Conservation (phyloP, 345 rosid genomes). For the Odontarrhena argentea region DNA sequence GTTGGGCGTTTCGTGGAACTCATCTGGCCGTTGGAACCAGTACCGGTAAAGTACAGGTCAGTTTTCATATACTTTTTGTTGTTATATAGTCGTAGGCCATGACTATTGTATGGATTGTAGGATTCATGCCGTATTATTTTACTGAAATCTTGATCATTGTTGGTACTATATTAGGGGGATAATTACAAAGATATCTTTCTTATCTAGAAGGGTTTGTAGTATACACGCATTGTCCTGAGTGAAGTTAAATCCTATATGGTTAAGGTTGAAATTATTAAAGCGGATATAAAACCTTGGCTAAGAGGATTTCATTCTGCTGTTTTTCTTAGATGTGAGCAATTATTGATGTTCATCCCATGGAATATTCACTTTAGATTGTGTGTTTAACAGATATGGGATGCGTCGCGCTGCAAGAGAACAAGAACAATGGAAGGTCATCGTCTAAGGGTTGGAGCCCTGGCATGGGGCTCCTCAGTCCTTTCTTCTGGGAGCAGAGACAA, state of each 20-base stretch:
- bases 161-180: constrained; percentile 10
- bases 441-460: constrained; percentile 87
- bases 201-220: constrained; percentile 6
- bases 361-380: constrained; percentile 2
- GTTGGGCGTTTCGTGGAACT: constrained; percentile 90
- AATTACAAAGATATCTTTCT: constrained; percentile 3
- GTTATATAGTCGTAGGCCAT: not conserved
- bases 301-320: not conserved
- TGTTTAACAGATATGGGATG: constrained; percentile 83
- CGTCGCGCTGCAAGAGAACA: constrained; percentile 74
- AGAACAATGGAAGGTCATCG: constrained; percentile 99
- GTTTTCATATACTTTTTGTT: constrained; percentile 10
- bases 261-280: constrained; percentile 15
- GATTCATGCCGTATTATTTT: constrained; percentile 8
- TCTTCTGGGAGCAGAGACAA: constrained; percentile 99
- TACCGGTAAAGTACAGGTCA: constrained; percentile 91
- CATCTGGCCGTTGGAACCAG: constrained; percentile 93
- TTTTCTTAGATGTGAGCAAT: not conserved
- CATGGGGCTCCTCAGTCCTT: constrained; percentile 85
- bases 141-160: constrained; percentile 7
- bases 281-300: not conserved
- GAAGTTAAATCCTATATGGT: constrained; percentile 12
- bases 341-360: not conserved
- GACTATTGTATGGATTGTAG: not conserved
- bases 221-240: not conserved